Base-by-base conservation (phyloP, 192 early-diverging fungal genomes). In the Podila epigama region DNA sequence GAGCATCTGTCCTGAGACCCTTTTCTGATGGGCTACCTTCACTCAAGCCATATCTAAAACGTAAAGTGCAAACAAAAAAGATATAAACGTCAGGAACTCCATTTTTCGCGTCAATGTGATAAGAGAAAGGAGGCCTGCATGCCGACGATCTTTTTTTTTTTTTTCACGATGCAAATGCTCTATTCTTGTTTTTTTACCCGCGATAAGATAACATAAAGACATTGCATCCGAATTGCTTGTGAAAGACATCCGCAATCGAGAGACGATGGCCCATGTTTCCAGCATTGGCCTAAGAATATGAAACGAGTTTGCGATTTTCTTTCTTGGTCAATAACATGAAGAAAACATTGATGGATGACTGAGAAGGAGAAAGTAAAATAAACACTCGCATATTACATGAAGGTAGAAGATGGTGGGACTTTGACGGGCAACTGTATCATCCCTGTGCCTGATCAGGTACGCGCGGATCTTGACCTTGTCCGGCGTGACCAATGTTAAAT, bases 191-290 rank as follows among this genome's bases (percentile, higher is more conserved):
- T 48, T 9, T 61, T 75, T 89, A 93, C 86, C 98, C 97, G 67
- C 98, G 87, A 62, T 99, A 99, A n/a, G 96, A 97, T 20, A 98
- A 84, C 94, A 99, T 94, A 57, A 97, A 91, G 15, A 99, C 90
- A 81, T 99, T 98, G 82, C 88, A 89, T 22, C 84, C 81, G 36
- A 87, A 85, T 27, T 78, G 72, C 27, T 82, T 68, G 67, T 92
- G 85, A 55, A 98, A 82, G 4, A 89, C 75, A 58, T 89, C 84
- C 25, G 96, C 95, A 52, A 98, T 94, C 7, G 96, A 96, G 58
- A 99, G 83, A 15, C 98, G 87, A 75, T 99, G 97, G 39, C 98
- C 97, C 90, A 98, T 95, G 77, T 99, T 99, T 32, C 98, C 98
- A 20, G 98, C 98, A 68, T 99, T 99, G 31, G 96, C 96, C 84